Base-by-base conservation (phyloP, 768 basidiomycete genomes). In the Lactarius akahatsu region DNA sequence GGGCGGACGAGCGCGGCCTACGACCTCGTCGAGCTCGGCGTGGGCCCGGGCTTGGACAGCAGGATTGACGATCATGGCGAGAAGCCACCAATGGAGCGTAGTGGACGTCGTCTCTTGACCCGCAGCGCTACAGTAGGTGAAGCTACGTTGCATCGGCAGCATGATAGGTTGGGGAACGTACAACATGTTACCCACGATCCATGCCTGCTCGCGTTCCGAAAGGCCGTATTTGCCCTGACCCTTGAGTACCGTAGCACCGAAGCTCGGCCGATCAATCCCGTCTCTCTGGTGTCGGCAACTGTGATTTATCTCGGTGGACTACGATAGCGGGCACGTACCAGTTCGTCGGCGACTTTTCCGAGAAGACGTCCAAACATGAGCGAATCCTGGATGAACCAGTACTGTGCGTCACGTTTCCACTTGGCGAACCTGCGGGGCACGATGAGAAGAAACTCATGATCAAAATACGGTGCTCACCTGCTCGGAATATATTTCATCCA, bases 21-120 rank as follows among this genome's bases (percentile, higher is more conserved):
- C 67, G 7, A 82, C 74, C 3, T 57, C 30, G 67, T 83, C 81
- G 16, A 83, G 73, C 68, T 82, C 81, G 4, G 71, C 73, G 59
- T 81, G 82, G 0, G 79, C 80, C 60, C 71, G 75, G 9, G 52
- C 63, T 63, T 78, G 78, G 20, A 74, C 69, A 18, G 77, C 75
- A 1, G 81, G 81, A 63, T 80, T 68, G 8, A 75, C 69, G 3
- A 77, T 70, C 78, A 82, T 78, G 1, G 77, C 76, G n/a, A 81
- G 72, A 54, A 82, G 66, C 67, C 82, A 79, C 1, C 74, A 67
- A 20, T 71, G 67, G 3, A 80, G 56, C 2, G 75, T 70, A 4
- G 75, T 50, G 18, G 61, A 32, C 30, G 52, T 67, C 16, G 60
- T 34, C 40, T 63, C 61, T 9, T 3, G 34, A n/a, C 36, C 58